A percentile compares a stretch with the other conserved stretches of the same genome.
Evolutionary conservation across 345 rosid genomes (phyloP).

Genomic region (Boechera stricta): DNA sequence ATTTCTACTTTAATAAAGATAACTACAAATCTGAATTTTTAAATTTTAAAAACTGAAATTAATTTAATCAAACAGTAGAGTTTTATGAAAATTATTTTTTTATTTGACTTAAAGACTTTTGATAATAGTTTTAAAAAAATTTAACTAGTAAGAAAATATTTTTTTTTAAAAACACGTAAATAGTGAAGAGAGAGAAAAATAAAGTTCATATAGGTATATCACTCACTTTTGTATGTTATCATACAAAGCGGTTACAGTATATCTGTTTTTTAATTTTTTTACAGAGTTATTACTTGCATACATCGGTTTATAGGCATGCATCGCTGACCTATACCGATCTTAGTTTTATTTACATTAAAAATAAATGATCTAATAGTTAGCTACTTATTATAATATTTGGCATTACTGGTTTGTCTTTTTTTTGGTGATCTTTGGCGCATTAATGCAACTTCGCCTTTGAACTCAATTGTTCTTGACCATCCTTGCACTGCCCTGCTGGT

Average conservation of each 20-base stretch:
- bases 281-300: conserved; percentile 33
- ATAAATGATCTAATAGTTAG: not conserved
- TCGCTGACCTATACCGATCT: conserved; percentile 28
- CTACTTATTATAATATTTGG: conserved; percentile 13
- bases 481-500: not conserved
- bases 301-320: conserved; percentile 21
- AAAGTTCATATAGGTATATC: conserved; percentile 13
- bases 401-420: conserved; percentile 23
- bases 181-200: too few species aligned
- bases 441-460: not conserved
- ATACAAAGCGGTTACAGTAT: conserved; percentile 38
- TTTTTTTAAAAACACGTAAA: too few species aligned
- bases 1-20: too few species aligned
- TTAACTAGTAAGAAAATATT: too few species aligned
- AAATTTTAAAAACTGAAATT: too few species aligned
- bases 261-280: conserved; percentile 1
- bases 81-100: too few species aligned
- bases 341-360: conserved; percentile 36
- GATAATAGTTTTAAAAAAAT: too few species aligned
- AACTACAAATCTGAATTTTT: too few species aligned
- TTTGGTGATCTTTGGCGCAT: not conserved
- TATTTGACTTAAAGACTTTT: too few species aligned
- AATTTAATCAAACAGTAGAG: too few species aligned
- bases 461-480: conserved; percentile 12
- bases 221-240: conserved; percentile 36